Evolutionary conservation across 768 basidiomycete genomes (phyloP).

Genomic region (Mycena belliarum): DNA sequence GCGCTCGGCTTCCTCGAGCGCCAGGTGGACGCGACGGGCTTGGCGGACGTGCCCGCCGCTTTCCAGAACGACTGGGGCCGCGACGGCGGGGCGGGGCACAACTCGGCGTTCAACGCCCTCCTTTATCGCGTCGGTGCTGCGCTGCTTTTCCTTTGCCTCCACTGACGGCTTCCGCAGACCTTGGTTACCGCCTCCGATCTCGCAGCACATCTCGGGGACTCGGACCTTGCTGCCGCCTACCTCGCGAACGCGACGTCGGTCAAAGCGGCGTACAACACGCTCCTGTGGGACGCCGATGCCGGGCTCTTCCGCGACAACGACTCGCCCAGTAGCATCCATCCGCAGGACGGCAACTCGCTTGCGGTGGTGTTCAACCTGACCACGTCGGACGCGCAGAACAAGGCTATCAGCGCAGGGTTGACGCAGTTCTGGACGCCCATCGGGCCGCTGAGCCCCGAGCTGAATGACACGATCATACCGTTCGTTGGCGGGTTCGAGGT

Average conservation of each 20-base stretch:
- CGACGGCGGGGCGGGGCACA: constrained; percentile 45
- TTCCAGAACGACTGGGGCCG: constrained; percentile 53
- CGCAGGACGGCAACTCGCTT: constrained; percentile 53
- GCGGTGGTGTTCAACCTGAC: constrained; percentile 51
- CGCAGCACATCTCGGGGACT: constrained; percentile 30
- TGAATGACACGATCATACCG: constrained; percentile 52
- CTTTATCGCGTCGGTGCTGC: constrained; percentile 38
- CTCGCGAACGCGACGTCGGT: constrained; percentile 37
- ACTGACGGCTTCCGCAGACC: constrained; percentile 23
- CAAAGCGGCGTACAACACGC: constrained; percentile 41
- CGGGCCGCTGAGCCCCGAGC: constrained; percentile 48
- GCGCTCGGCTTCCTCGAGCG: constrained; percentile 40
- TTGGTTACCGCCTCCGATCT: constrained; percentile 38
- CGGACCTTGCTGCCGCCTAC: constrained; percentile 27
- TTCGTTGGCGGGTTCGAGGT: constrained; percentile 56
- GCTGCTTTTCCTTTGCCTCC: neutral
- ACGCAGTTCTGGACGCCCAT: constrained; percentile 50
- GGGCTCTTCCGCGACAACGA: constrained; percentile 53
- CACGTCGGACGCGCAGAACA: constrained; percentile 36
- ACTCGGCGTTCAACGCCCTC: constrained; percentile 49
- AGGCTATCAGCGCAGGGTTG: constrained; percentile 43
- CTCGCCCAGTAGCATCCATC: constrained; percentile 38
- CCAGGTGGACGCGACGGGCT: constrained; percentile 39
- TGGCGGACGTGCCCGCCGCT: constrained; percentile 40
- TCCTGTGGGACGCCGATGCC: constrained; percentile 43